These are phyloP conservation scores for Trichodelitschia bisporula DNA, from an alignment of 495 filamentous ascomycete genomes.

Conservation along the genomic window DNA sequence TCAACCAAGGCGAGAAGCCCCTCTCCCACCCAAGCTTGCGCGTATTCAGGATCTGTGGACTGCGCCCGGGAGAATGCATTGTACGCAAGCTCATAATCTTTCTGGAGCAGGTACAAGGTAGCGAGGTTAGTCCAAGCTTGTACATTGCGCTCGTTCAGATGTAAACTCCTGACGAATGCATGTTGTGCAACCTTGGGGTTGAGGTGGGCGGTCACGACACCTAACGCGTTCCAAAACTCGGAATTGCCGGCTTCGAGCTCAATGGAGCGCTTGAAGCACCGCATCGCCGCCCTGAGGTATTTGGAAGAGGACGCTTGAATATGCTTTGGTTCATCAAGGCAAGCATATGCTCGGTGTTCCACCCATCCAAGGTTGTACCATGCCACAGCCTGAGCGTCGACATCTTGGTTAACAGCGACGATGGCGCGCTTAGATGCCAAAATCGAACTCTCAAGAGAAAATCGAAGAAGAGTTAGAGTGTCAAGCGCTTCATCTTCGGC, in stretches of 20 bases:
- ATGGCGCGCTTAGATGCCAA: constrained; percentile 74
- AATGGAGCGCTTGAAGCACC: constrained; percentile 90
- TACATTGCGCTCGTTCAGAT: constrained; percentile 69
- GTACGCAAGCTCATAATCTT: constrained; percentile 61
- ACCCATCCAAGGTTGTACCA: constrained; percentile 95
- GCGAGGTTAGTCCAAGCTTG: constrained; percentile 81
- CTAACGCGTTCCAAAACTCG: constrained; percentile 95
- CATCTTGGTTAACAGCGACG: constrained; percentile 41
- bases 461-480: constrained; percentile 18
- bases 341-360: constrained; percentile 57
- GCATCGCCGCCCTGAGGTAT: constrained; percentile 58
- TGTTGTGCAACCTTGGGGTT: constrained; percentile 84
- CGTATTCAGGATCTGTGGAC: constrained; percentile 78
- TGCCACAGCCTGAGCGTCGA: constrained; percentile 80
- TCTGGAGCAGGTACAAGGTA: constrained; percentile 59
- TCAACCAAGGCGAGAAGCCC: constrained; percentile 54
- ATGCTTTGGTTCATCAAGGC: constrained; percentile 18
- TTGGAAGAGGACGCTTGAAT: constrained; percentile 17
- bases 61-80: constrained; percentile 77
- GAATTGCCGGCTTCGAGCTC: constrained; percentile 86
- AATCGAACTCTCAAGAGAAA: too few species aligned
- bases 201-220: constrained; percentile 61
- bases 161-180: constrained; percentile 72
- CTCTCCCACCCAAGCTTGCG: constrained; percentile 83
- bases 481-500: constrained; percentile 20